A percentile compares a stretch with the other conserved stretches of the same genome.
Conservation (phyloP, 2,329 filamentous ascomycete genomes). For the Fusarium foetens region DNA sequence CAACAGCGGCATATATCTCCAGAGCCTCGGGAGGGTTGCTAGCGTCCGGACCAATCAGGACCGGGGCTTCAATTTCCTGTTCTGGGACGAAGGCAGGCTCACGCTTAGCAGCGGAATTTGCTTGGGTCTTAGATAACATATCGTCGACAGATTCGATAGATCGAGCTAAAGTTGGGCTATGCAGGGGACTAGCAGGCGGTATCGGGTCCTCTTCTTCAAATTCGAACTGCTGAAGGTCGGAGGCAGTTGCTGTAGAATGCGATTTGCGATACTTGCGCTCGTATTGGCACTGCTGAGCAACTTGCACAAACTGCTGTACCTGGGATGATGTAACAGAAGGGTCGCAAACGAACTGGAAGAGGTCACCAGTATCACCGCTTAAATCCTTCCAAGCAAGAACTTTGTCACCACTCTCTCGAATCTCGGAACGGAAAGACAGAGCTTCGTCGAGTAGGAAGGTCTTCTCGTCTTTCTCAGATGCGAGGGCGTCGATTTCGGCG, state of each 20-base stretch:
- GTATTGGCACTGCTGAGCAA: constrained; percentile 94
- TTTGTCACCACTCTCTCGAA: constrained; percentile 81
- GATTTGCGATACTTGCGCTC: constrained; percentile 91
- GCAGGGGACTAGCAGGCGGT: constrained; percentile 70
- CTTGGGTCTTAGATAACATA: constrained; percentile 61
- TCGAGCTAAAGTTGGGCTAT: constrained; percentile 65
- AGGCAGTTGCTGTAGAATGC: constrained; percentile 80
- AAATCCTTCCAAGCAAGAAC: constrained; percentile 95
- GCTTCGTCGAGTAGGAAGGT: constrained; percentile 94
- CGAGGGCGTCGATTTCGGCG: constrained; percentile 77
- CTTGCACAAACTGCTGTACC: constrained; percentile 81
- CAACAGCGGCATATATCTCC: constrained; percentile 79
- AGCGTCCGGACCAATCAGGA: constrained; percentile 37
- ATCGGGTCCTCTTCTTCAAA: constrained; percentile 75
- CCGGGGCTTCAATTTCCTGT: constrained; percentile 47
- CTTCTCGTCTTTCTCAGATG: constrained; percentile 92
- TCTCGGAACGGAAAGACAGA: constrained; percentile 86
- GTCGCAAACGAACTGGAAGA: constrained; percentile 99
- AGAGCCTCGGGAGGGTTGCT: constrained; percentile 69
- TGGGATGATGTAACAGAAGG: constrained; percentile 73
- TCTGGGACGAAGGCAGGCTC: constrained; percentile 48
- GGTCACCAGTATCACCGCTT: constrained; percentile 90
- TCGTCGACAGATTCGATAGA: constrained; percentile 68
- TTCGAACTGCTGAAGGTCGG: constrained; percentile 83
- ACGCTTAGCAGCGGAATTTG: constrained; percentile 60